phyloP scores from a whole-genome alignment of 2,329 filamentous ascomycete genomes.

The Didymellaceae sp. region DNA sequence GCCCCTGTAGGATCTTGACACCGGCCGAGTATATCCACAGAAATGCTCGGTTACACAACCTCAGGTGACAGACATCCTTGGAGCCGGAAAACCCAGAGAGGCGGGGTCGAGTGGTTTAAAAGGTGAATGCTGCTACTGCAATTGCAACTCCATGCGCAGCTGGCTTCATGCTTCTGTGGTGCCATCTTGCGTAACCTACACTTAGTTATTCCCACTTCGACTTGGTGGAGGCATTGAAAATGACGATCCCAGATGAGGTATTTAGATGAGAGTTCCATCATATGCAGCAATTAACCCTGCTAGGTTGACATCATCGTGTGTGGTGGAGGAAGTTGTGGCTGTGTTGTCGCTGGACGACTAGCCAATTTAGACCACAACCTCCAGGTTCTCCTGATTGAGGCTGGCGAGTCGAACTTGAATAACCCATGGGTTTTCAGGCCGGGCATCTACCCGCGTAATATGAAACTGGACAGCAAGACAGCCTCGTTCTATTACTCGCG shows the following conservation, averaged over 20 bases:
- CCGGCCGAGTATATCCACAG: conserved; percentile 21
- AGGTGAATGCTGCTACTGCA: conserved; percentile 24
- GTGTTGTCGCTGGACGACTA: conserved; percentile 61
- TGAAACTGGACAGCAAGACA: conserved; percentile 81
- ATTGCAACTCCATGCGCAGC: conserved; percentile 31
- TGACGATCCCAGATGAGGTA: conserved; percentile 72
- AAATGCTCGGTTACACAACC: conserved; percentile 21
- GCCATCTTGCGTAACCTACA: conserved; percentile 10
- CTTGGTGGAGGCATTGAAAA: conserved; percentile 38
- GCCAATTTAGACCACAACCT: conserved; percentile 78
- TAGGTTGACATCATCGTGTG: conserved; percentile 78
- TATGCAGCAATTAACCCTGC: conserved; percentile 10
- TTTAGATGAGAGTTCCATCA: not conserved
- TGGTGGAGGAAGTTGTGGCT: conserved; percentile 72
- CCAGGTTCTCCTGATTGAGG: conserved; percentile 74
- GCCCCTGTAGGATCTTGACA: conserved; percentile 28
- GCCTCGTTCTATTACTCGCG: conserved; percentile 82
- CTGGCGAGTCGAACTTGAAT: conserved; percentile 75
- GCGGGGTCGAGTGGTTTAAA: conserved; percentile 44
- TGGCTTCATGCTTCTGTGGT: conserved; percentile 41
- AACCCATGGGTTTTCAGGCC: conserved; percentile 79
- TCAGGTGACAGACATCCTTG: conserved; percentile 33
- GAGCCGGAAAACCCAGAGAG: conserved; percentile 30
- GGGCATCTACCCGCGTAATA: conserved; percentile 78
- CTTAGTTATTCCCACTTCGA: not conserved